Evolutionary conservation across 179 eudicot species (phyloP).

Genomic region (Silene vulgaris): DNA sequence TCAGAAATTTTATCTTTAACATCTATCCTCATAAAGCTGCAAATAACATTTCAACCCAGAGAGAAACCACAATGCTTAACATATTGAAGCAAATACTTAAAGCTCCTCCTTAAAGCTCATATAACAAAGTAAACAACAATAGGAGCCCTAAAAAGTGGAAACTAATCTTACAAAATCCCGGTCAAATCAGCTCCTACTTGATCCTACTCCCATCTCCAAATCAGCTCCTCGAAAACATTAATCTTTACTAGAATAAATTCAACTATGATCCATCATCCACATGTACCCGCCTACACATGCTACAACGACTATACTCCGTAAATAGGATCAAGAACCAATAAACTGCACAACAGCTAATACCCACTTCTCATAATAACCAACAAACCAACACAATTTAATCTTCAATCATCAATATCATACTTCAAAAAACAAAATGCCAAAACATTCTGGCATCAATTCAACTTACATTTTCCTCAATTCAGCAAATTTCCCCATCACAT

Average conservation of each 20-base stretch:
- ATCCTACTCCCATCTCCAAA: background rate
- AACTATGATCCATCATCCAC: no score
- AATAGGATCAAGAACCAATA: no score
- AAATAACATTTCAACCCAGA: background rate
- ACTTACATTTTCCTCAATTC: background rate
- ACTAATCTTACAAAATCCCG: no score
- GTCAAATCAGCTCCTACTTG: no score
- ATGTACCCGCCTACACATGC: no score
- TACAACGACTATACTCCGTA: no score
- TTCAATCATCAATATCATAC: background rate
- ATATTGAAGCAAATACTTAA: background rate
- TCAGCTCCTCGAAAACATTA: background rate
- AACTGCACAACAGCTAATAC: no score
- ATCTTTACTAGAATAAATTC: no score
- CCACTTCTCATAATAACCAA: no score
- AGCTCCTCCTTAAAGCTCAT: background rate
- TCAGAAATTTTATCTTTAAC: background rate
- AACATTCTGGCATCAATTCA: conserved; percentile 4
- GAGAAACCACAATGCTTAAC: background rate
- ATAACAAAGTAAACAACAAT: background rate
- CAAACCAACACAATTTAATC: no score
- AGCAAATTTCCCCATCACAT: background rate
- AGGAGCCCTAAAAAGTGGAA: no score
- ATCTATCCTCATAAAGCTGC: background rate
- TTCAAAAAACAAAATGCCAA: background rate